phyloP scores from a whole-genome alignment of 495 filamentous ascomycete species.

The Podospora appendiculata region DNA sequence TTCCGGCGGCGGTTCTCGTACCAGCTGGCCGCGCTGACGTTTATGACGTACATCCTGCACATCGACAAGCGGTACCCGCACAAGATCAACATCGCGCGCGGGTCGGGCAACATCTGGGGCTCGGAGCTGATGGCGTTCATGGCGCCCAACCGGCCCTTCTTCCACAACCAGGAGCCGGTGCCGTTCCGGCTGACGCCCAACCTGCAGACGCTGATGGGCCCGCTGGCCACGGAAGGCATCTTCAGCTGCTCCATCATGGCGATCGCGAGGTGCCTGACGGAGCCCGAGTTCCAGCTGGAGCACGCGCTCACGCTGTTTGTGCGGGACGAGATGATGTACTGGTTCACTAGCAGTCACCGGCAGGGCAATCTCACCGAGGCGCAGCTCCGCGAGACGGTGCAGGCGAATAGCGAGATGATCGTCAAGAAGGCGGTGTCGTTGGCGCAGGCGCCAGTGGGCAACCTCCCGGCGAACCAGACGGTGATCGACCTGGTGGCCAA shows the following conservation, averaged over 20 bases:
- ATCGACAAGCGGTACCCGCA: constrained; percentile 91
- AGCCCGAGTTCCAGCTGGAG: constrained; percentile 82
- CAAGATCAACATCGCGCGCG: constrained; percentile 86
- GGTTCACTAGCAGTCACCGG: constrained; percentile 80
- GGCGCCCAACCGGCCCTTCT: constrained; percentile 70
- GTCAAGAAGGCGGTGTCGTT: constrained; percentile 82
- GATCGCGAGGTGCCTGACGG: constrained; percentile 90
- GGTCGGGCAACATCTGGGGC: constrained; percentile 90
- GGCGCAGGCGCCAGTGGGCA: constrained; percentile 53
- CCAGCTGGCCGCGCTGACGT: constrained; percentile 91
- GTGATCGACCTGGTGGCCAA: constrained; percentile 83
- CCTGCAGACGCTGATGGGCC: constrained; percentile 90
- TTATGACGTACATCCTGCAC: constrained; percentile 97
- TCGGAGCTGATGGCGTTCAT: constrained; percentile 85
- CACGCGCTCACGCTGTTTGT: constrained; percentile 91
- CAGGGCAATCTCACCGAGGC: constrained; percentile 48
- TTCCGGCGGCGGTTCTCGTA: constrained; percentile 96
- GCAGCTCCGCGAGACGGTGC: constrained; percentile 77
- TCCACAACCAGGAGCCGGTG: constrained; percentile 90
- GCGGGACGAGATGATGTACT: constrained; percentile 95
- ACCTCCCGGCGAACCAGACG: constrained; percentile 90
- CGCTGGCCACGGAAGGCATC: constrained; percentile 89
- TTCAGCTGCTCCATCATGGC: constrained; percentile 90
- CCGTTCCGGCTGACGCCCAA: constrained; percentile 97
- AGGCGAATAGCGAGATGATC: constrained; percentile 79